Evolutionary conservation across 2,329 filamentous ascomycete species (phyloP).

Genomic region (Aspergillus candidus): DNA sequence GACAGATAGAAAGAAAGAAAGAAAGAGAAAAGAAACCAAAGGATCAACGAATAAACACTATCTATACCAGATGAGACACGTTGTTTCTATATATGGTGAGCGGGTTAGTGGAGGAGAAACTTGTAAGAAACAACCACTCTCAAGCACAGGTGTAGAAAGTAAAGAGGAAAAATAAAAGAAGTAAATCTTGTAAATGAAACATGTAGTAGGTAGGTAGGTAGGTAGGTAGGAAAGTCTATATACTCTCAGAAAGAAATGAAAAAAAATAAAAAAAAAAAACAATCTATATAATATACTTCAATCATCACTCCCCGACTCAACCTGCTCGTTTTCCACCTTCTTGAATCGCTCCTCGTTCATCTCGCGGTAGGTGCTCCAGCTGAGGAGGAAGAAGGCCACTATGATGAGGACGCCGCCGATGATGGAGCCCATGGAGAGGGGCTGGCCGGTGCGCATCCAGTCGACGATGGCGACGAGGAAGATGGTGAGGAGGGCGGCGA

Average conservation of each 20-base stretch:
- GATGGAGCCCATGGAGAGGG: conserved; percentile 68
- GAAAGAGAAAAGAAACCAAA: background rate
- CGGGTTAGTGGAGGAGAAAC: too few species aligned
- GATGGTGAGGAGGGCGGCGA: conserved; percentile 89
- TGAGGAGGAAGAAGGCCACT: conserved; percentile 76
- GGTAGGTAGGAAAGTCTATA: background rate
- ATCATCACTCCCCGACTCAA: conserved; percentile 40
- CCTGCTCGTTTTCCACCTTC: conserved; percentile 40
- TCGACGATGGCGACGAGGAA: conserved; percentile 93
- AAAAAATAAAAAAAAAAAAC: conserved; percentile 2
- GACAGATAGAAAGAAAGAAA: background rate
- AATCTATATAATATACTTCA: conserved; percentile 12
- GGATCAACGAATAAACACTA: background rate
- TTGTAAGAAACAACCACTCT: too few species aligned
- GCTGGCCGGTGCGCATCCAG: conserved; percentile 74
- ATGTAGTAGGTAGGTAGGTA: background rate
- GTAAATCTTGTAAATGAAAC: background rate
- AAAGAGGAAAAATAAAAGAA: background rate
- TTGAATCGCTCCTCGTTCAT: conserved; percentile 76
- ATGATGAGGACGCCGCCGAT: conserved; percentile 83
- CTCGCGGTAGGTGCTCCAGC: conserved; percentile 87
- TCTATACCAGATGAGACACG: background rate
- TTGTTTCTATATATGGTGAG: too few species aligned
- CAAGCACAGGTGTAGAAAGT: background rate
- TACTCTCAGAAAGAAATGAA: conserved; percentile 1